phyloP scores from a whole-genome alignment of 108 stramenopile species.

The Stephanodiscus triporus region DNA sequence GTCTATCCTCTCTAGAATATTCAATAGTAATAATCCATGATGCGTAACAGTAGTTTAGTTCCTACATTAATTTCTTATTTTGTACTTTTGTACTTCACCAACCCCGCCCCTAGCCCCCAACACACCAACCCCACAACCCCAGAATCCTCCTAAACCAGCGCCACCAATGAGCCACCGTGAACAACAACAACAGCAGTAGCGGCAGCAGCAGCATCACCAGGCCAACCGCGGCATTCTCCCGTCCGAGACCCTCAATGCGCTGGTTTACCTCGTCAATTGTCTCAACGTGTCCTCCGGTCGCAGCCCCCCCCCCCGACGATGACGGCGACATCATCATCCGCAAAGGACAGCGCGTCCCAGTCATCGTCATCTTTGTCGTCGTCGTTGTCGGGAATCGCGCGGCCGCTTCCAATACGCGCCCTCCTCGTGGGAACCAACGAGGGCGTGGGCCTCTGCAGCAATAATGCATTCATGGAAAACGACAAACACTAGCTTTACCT shows the following conservation, averaged over 20 bases:
- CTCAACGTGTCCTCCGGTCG: constrained; percentile 50
- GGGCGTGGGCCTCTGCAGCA: constrained; percentile 50
- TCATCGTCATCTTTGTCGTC: not conserved
- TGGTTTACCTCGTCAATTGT: constrained; percentile 53
- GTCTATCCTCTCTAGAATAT: too few species aligned
- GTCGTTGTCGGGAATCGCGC: not conserved
- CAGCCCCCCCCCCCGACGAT: constrained; percentile 2
- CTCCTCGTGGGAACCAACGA: constrained; percentile 58
- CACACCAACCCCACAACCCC: too few species aligned
- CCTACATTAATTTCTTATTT: too few species aligned
- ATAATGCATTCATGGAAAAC: too few species aligned
- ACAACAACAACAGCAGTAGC: constrained; percentile 3
- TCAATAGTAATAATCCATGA: too few species aligned
- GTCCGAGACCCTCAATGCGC: constrained; percentile 42
- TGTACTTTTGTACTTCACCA: too few species aligned
- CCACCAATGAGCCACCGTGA: not conserved
- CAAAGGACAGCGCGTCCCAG: not conserved
- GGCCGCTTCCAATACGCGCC: constrained; percentile 32
- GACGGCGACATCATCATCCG: constrained; percentile 3
- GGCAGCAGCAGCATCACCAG: constrained; percentile 32
- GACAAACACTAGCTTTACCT: too few species aligned
- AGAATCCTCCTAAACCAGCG: too few species aligned
- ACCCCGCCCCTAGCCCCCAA: too few species aligned
- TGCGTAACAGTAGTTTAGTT: too few species aligned
- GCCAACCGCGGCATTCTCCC: constrained; percentile 50